phyloP scores from a whole-genome alignment of 176 grass and related monocot genomes.

The Rhipidocladum racemiflorum region DNA sequence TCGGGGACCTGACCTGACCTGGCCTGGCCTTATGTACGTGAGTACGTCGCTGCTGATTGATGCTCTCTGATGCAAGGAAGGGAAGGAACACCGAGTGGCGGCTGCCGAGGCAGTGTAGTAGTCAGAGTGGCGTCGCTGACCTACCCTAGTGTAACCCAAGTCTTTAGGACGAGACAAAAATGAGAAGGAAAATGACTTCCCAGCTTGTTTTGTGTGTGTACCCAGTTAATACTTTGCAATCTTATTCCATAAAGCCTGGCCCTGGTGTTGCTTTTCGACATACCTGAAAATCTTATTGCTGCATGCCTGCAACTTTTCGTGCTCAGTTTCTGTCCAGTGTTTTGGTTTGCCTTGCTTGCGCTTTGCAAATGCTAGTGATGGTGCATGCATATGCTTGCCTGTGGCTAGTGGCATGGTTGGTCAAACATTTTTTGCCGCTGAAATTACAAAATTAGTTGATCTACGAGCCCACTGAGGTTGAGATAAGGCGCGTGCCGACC shows the following conservation, averaged over 20 bases:
- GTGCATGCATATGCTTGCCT: neutral
- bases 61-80: constrained; percentile 40
- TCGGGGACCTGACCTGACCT: constrained; percentile 30
- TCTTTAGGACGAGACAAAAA: constrained; percentile 24
- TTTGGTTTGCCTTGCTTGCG: constrained; percentile 27
- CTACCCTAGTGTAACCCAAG: constrained; percentile 19
- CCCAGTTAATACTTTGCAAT: neutral
- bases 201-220: constrained; percentile 23
- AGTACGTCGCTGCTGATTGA: constrained; percentile 14
- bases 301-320: constrained; percentile 3
- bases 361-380: constrained; percentile 29
- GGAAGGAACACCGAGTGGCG: constrained; percentile 30
- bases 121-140: constrained; percentile 47
- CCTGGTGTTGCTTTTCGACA: constrained; percentile 9
- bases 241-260: constrained; percentile 32
- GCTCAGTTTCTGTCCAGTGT: constrained; percentile 7
- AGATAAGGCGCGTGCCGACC: neutral
- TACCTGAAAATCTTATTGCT: neutral
- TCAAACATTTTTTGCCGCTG: constrained; percentile 10
- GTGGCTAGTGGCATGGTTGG: constrained; percentile 29
- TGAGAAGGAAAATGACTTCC: neutral
- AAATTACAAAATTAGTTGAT: constrained; percentile 15
- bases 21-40: neutral
- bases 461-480: constrained; percentile 23
- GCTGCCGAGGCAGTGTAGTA: constrained; percentile 23